Base-by-base conservation (phyloP, 208 protist species). In the Leishmania arabica region DNA sequence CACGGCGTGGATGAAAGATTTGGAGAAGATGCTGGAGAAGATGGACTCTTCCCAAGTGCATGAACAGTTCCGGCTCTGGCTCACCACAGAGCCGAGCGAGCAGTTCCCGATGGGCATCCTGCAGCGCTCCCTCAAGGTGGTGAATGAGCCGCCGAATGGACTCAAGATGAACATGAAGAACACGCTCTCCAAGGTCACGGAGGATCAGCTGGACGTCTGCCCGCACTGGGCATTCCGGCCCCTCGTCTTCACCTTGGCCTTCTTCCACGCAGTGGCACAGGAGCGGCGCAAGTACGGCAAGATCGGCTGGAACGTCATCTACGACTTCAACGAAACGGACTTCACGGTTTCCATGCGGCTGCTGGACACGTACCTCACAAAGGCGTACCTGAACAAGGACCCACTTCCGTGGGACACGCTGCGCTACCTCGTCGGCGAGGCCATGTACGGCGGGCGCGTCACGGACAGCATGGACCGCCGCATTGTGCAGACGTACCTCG, bases 311-410 rank as follows among this genome's bases (percentile, higher is more conserved):
- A 99, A 99, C 88, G 98, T 99, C 68, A 75, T 95, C 8, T 99
- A 99, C 87, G 99, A 99, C 89, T 99, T 99, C 92, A 99, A 99
- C 92, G 98, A 99, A 86, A 99, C 98, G 19, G 99, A 99, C 88
- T 99, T 99, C 88, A 93, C 91, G 34, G 96, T 99, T 19, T 99
- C 98, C n/a, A 95, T 99, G 88, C 90, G 91, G 54, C 89, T 99
- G 27, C 80, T 99, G 13, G 91, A 97, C 76, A 99, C 98, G 68
- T 99, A 99, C 84, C 86, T 99, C 40, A 99, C 94, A 51, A 99
- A 99, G 90, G 98, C 99, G 6, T 91, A 93, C 82, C 66, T 90
- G 49, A 99, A 99, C 86, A 85, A 89, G 49, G 98, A 99, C 86
- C 87, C 90, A n/a, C 98, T 99, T 62, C 99, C 99, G 74, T 99